phyloP scores from a whole-genome alignment of 768 basidiomycete genomes.

The Kockovaella imperatae region DNA sequence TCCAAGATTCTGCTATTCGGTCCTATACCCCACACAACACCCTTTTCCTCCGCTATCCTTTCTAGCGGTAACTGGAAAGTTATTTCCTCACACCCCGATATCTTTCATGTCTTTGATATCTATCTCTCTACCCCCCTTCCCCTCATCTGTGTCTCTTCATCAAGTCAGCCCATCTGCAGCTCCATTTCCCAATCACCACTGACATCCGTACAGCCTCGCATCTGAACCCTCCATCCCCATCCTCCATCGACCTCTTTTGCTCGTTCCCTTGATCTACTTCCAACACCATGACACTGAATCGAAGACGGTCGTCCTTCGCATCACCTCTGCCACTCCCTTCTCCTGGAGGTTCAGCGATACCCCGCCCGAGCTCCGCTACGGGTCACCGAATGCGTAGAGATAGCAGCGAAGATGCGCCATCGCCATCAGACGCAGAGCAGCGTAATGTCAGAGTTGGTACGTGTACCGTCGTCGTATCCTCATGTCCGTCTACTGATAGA shows the following conservation, averaged over 20 bases:
- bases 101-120: too few species aligned
- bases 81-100: too few species aligned
- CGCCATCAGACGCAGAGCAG: conserved; percentile 6
- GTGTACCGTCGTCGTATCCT: conserved; percentile 3
- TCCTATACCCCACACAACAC: too few species aligned
- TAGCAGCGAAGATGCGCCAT: not conserved
- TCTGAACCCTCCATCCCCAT: too few species aligned
- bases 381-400: not conserved
- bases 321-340: not conserved
- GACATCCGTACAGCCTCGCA: too few species aligned
- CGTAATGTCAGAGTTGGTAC: conserved; percentile 34
- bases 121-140: too few species aligned
- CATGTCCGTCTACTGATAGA: not conserved
- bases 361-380: conserved; percentile 3
- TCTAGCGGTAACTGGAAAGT: too few species aligned
- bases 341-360: not conserved
- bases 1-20: too few species aligned
- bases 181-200: too few species aligned
- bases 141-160: too few species aligned
- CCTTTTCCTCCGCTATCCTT: too few species aligned
- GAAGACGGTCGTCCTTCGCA: not conserved
- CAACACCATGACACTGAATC: conserved; percentile 2
- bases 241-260: not conserved
- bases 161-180: too few species aligned
- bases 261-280: not conserved